These are phyloP conservation scores for Botrytis cinerea DNA, from an alignment of 2,329 filamentous ascomycete species.

Conservation along the genomic window DNA sequence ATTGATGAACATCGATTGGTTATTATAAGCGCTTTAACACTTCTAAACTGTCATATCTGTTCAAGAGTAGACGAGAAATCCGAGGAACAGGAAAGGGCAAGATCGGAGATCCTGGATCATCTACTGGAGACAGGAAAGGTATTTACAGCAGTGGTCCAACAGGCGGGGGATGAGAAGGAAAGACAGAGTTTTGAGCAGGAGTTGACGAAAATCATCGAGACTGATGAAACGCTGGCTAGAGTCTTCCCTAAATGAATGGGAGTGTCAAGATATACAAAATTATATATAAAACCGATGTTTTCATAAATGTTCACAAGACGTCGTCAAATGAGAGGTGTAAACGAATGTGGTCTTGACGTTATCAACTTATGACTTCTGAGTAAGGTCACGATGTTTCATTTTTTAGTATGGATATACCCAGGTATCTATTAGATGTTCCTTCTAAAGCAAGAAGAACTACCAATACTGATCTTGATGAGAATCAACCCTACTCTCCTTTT, in stretches of 20 bases:
- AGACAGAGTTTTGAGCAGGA: neutral
- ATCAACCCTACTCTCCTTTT: neutral
- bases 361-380: neutral
- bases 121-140: neutral
- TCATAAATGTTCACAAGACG: neutral
- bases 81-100: neutral
- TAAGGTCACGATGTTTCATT: neutral
- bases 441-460: neutral
- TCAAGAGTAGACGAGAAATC: neutral
- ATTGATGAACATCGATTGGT: constrained; percentile 58
- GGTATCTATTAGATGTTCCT: neutral
- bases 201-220: neutral
- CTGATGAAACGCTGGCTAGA: neutral
- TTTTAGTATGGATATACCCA: neutral
- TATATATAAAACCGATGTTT: neutral
- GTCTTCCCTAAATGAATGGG: neutral
- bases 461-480: neutral
- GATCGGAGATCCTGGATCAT: neutral
- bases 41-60: constrained; percentile 33
- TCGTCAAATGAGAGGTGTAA: neutral
- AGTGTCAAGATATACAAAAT: neutral
- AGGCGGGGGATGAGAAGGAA: neutral
- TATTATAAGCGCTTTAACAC: constrained; percentile 60
- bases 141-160: neutral
- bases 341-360: neutral